These are phyloP conservation scores for Simplicillium sp. DNA, from an alignment of 2,329 filamentous ascomycete species.

Conservation along the genomic window DNA sequence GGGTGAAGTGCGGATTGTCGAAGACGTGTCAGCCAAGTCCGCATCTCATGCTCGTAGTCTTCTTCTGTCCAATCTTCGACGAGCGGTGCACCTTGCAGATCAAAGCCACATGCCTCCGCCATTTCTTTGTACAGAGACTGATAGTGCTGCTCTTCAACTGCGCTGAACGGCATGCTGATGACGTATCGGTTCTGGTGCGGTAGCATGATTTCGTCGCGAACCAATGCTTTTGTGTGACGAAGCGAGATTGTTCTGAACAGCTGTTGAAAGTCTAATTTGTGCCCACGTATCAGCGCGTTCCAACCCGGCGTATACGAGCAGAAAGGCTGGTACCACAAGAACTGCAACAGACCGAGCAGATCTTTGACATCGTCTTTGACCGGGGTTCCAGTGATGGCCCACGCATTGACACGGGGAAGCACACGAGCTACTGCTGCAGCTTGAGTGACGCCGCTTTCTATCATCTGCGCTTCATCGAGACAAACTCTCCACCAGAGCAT, in stretches of 20 bases:
- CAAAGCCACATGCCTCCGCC: conserved; percentile 59
- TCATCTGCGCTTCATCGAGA: conserved; percentile 78
- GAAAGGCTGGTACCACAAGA: conserved; percentile 72
- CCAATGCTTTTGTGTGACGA: conserved; percentile 74
- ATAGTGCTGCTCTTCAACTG: conserved; percentile 88
- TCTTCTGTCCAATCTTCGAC: conserved; percentile 55
- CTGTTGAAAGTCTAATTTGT: conserved; percentile 54
- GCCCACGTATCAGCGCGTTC: conserved; percentile 51
- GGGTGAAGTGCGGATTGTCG: conserved; percentile 82
- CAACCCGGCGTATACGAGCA: conserved; percentile 55
- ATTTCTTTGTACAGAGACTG: conserved; percentile 66
- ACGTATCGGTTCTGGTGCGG: conserved; percentile 79
- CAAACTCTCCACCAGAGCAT: conserved; percentile 83
- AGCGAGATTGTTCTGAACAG: conserved; percentile 67
- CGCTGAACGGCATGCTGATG: conserved; percentile 82
- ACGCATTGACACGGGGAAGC: conserved; percentile 77
- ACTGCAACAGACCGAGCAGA: conserved; percentile 70
- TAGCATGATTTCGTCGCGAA: conserved; percentile 69
- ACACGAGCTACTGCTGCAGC: conserved; percentile 71
- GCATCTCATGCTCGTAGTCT: conserved; percentile 62
- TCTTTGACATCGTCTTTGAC: conserved; percentile 71
- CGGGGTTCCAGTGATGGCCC: conserved; percentile 85
- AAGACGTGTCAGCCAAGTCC: conserved; percentile 65
- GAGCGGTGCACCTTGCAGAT: conserved; percentile 52
- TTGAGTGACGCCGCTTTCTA: conserved; percentile 78